These are phyloP conservation scores for Pinus tabuliformis DNA, from an alignment of 75 land plant genomes.

Conservation along the genomic window DNA sequence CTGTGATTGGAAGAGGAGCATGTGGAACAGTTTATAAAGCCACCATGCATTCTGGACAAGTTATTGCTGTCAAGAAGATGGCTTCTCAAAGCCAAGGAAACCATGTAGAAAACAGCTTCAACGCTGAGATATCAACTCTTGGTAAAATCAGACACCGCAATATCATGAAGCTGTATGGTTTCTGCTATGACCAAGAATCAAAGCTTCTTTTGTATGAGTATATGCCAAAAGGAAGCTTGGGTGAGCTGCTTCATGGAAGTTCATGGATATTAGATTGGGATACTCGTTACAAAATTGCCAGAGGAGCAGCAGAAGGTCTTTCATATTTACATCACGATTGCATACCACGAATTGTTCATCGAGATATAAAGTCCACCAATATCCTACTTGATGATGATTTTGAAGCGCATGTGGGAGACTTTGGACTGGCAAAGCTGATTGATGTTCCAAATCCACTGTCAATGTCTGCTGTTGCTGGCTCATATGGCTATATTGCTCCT, in stretches of 20 bases:
- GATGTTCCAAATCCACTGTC: conserved; percentile 68
- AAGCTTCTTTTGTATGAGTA: conserved; percentile 80
- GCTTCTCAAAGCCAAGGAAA: conserved; percentile 65
- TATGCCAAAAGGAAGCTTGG: conserved; percentile 72
- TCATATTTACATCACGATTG: conserved; percentile 89
- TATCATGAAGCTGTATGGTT: conserved; percentile 83
- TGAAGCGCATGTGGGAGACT: conserved; percentile 89
- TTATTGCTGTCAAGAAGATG: conserved; percentile 73
- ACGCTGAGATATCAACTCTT: conserved; percentile 68
- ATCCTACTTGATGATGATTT: conserved; percentile 69
- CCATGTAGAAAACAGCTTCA: conserved; percentile 58
- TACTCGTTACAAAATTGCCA: conserved; percentile 66
- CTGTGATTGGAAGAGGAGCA: conserved; percentile 80
- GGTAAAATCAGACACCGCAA: conserved; percentile 82
- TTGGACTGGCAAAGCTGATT: conserved; percentile 80
- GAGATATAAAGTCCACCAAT: conserved; percentile 83
- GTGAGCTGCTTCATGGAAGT: conserved; percentile 65
- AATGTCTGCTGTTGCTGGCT: conserved; percentile 83
- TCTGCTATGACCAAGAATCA: conserved; percentile 56
- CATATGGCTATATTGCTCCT: conserved; percentile 91
- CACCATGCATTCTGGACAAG: conserved; percentile 48
- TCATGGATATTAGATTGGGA: conserved; percentile 68
- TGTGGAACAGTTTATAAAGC: conserved; percentile 93
- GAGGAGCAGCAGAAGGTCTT: conserved; percentile 92
- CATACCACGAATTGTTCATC: conserved; percentile 72